Conservation (phyloP, 1,284 basidiomycete species). For the Cerioporus squamosus region DNA sequence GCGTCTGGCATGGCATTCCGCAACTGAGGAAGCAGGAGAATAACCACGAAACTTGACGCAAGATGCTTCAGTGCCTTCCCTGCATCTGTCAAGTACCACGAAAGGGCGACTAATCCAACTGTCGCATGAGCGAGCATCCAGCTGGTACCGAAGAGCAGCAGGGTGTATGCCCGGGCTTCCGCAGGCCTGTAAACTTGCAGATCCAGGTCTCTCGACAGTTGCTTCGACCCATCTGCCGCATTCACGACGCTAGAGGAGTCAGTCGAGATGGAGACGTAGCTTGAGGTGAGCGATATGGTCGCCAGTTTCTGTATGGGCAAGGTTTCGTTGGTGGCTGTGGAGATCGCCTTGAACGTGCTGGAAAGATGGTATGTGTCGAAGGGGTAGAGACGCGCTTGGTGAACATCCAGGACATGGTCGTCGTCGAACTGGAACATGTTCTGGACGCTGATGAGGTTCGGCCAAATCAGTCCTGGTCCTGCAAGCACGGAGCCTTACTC, state of each 20-base stretch:
- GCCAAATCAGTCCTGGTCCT: background rate
- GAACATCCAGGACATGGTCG: constrained; percentile 61
- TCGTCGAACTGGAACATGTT: constrained; percentile 61
- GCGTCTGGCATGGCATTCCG: constrained; percentile 62
- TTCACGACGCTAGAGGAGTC: constrained; percentile 46
- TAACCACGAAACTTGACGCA: constrained; percentile 43
- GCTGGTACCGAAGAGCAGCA: constrained; percentile 51
- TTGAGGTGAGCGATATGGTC: constrained; percentile 51
- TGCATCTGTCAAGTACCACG: constrained; percentile 38
- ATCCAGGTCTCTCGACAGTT: constrained; percentile 47
- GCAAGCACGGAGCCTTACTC: constrained; percentile 8
- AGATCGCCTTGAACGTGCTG: constrained; percentile 47
- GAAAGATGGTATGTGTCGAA: constrained; percentile 60
- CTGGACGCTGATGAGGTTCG: constrained; percentile 45
- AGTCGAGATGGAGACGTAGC: constrained; percentile 47
- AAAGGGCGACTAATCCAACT: constrained; percentile 49
- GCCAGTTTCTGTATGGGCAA: constrained; percentile 49
- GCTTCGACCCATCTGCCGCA: constrained; percentile 30
- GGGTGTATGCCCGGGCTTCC: constrained; percentile 47
- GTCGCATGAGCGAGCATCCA: constrained; percentile 60
- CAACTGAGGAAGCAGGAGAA: constrained; percentile 54
- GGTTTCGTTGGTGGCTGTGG: constrained; percentile 39
- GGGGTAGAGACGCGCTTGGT: constrained; percentile 56
- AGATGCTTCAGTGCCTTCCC: constrained; percentile 44
- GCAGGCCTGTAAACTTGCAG: constrained; percentile 48